Evolutionary conservation across 768 basidiomycete species (phyloP).

Genomic region (Phlebiopsis flavidoalba): DNA sequence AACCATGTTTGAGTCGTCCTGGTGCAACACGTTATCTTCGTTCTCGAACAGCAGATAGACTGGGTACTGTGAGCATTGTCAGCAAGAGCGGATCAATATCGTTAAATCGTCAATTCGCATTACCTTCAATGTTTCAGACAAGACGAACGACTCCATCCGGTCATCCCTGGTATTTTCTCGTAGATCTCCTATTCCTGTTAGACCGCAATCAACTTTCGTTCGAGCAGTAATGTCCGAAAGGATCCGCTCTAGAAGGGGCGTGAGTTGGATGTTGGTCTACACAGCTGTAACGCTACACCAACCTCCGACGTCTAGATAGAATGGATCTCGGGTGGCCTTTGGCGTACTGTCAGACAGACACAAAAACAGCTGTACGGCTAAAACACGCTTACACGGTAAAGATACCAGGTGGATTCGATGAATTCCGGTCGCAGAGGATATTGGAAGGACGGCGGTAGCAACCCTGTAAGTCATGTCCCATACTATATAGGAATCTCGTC

Average conservation of each 20-base stretch:
- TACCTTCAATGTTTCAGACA: constrained; percentile 91
- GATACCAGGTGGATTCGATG: constrained; percentile 93
- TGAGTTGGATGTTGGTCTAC: neutral
- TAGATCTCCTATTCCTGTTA: constrained; percentile 78
- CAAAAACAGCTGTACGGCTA: neutral
- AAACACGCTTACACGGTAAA: constrained; percentile 64
- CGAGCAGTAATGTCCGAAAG: constrained; percentile 69
- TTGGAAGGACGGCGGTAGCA: constrained; percentile 69
- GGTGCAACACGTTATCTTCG: constrained; percentile 70
- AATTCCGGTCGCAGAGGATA: constrained; percentile 89
- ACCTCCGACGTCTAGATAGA: constrained; percentile 82
- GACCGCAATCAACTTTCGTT: constrained; percentile 80
- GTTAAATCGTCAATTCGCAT: neutral
- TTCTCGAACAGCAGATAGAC: constrained; percentile 87
- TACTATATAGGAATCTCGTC: constrained; percentile 28
- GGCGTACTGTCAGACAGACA: constrained; percentile 10
- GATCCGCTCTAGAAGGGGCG: constrained; percentile 49
- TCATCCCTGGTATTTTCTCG: constrained; percentile 77
- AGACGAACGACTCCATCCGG: constrained; percentile 95
- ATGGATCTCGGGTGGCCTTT: constrained; percentile 87
- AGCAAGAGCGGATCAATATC: neutral
- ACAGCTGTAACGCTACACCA: neutral
- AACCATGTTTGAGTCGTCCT: constrained; percentile 80
- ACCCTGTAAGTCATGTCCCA: constrained; percentile 75
- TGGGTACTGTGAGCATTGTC: constrained; percentile 55